Evolutionary conservation across 2,329 filamentous ascomycete species (phyloP), one percentile per base, ranked within the genome.

Genomic region (Penicillium sp.): DNA sequence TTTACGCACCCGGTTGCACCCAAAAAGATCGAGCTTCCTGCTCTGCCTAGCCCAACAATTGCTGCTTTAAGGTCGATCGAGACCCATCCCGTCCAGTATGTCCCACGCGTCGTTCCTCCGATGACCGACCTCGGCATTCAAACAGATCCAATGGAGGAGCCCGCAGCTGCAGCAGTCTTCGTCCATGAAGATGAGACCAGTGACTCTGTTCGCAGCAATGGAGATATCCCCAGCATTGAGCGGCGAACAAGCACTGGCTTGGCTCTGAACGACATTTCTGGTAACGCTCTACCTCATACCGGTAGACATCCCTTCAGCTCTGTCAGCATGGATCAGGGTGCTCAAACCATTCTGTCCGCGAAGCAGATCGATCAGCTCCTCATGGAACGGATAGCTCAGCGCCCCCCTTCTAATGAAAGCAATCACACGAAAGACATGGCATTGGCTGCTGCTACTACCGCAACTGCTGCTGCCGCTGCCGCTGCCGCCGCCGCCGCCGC

Each of bases 301-400:
- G 45, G 57, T 24, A 65, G 47, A 49, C 56, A 59, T n/a, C 57
- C 52, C 21, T 63, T 61, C 16, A 62, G 54, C 62, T 69, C 67
- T 38, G 70, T 74, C 49, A 87, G 80, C 55, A 75, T 79, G 18
- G 90, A 95, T 63, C 86, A 88, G 60, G 83, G 86, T 48, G 87
- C 88, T 13, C 93, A 96, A 73, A 96, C 92, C 23, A 80, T 87
- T 36, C 78, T 96, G 28, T 95, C 90, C n/a, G 83, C 89, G 0
- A 83, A 88, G 45, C 85, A 88, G 51, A 90, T 96, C 58, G 91
- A 96, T 61, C 81, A 84, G 50, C 79, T 96, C 65, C 74, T 95
- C 51, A 81, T 81, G 59, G 78, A 80, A 49, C 84, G 83, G 61
- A 66, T 69, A 45, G 64, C 64, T 41, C 24, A 63, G 29, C 65